Percentiles rank a stretch among this genome's conserved stretches.
Evolutionary conservation across 768 basidiomycete genomes (phyloP).

Genomic region (Leucocoprinus leucothites): DNA sequence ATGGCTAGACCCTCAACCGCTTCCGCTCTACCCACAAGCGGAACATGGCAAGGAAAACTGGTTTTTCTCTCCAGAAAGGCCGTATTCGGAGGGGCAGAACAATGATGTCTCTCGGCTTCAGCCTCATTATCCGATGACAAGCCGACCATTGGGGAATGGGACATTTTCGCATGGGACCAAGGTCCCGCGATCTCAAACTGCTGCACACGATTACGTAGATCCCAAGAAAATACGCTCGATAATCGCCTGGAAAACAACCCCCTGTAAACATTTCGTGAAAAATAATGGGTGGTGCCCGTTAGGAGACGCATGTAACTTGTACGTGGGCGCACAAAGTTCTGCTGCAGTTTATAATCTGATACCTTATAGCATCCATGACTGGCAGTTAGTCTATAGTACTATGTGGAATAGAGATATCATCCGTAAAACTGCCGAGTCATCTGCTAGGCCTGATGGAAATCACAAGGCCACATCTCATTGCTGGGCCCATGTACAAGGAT

Average conservation of each 20-base stretch:
- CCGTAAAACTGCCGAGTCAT: constrained; percentile 7
- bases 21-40: neutral
- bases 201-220: neutral
- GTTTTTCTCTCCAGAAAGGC: neutral
- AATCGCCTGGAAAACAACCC: constrained; percentile 30
- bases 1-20: neutral
- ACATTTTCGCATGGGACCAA: neutral
- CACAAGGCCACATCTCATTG: constrained; percentile 25
- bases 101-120: neutral
- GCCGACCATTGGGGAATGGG: neutral
- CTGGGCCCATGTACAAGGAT: constrained; percentile 35
- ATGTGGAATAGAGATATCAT: constrained; percentile 12
- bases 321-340: constrained; percentile 15
- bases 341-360: neutral
- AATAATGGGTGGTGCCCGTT: constrained; percentile 40
- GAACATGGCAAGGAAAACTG: neutral
- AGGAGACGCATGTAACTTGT: constrained; percentile 41
- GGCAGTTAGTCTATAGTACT: constrained; percentile 18
- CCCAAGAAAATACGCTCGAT: constrained; percentile 12
- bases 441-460: constrained; percentile 6
- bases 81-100: neutral
- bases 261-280: constrained; percentile 39
- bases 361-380: constrained; percentile 29
- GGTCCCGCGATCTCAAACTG: neutral
- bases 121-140: constrained; percentile 7